Conservation (phyloP, 1,284 basidiomycete genomes). For the Trametes versicolor region DNA sequence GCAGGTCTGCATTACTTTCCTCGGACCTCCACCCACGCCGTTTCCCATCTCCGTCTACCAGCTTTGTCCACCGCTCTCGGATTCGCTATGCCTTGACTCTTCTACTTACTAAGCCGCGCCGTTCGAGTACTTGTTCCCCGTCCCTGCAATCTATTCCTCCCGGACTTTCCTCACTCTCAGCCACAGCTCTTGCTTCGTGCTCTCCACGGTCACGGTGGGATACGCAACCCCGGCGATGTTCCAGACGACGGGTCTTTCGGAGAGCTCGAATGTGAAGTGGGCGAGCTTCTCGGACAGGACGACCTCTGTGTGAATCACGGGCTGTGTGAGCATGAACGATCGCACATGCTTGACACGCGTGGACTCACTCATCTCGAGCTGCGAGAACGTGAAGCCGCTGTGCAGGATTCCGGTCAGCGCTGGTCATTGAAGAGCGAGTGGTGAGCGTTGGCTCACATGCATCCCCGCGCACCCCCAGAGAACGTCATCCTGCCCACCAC, state of each 20-base stretch:
- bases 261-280: background rate
- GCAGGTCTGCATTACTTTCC: too few species aligned
- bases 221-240: slow-evolving; percentile 33
- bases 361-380: slow-evolving; percentile 47
- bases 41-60: too few species aligned
- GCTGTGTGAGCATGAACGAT: background rate
- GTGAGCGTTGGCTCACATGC: slow-evolving; percentile 39
- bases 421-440: background rate
- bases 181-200: slow-evolving; percentile 34
- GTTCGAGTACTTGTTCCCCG: too few species aligned
- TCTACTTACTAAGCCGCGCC: too few species aligned
- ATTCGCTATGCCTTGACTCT: too few species aligned
- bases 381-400: slow-evolving; percentile 41
- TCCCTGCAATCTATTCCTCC: background rate
- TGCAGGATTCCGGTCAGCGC: background rate
- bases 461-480: slow-evolving; percentile 43
- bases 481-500: slow-evolving; percentile 44
- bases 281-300: background rate
- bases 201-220: slow-evolving; percentile 29
- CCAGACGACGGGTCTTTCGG: slow-evolving; percentile 27
- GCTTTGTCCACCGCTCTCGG: too few species aligned
- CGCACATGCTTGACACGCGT: background rate
- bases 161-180: slow-evolving; percentile 20
- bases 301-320: background rate
- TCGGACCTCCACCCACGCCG: too few species aligned